These are phyloP conservation scores for Suillus lakei DNA, from an alignment of 768 basidiomycete species.

Conservation along the genomic window DNA sequence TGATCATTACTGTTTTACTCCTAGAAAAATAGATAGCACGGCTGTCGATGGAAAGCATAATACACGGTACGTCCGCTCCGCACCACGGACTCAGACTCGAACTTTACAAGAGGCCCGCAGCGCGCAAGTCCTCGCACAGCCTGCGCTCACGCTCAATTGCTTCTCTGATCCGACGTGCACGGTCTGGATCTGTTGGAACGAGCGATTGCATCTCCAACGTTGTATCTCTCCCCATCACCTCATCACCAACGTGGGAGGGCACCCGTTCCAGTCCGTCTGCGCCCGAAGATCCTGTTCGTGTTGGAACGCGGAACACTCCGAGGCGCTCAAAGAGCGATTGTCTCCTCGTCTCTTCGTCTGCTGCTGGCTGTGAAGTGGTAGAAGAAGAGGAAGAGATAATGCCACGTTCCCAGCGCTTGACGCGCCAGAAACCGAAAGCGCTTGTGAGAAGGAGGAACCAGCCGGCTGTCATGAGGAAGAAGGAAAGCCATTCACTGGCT, in stretches of 20 bases:
- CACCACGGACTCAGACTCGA: too few species aligned
- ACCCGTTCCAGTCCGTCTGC: slow-evolving; percentile 18
- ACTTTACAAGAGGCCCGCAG: slow-evolving; percentile 62
- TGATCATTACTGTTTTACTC: not conserved
- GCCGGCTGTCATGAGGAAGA: slow-evolving; percentile 91
- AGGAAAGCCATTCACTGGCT: slow-evolving; percentile 93
- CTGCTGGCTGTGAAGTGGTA: slow-evolving; percentile 24
- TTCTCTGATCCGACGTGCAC: slow-evolving; percentile 46
- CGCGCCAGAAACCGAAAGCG: slow-evolving; percentile 88
- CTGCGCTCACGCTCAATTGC: slow-evolving; percentile 59
- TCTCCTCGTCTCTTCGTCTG: slow-evolving; percentile 24
- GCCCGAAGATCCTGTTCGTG: slow-evolving; percentile 10
- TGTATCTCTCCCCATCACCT: not conserved
- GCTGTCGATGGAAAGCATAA: not conserved
- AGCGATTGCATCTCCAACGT: not conserved
- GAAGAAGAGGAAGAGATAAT: slow-evolving; percentile 57
- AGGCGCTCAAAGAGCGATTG: slow-evolving; percentile 37
- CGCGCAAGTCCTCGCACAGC: slow-evolving; percentile 62
- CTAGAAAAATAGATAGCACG: slow-evolving; percentile 10
- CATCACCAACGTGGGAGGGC: slow-evolving; percentile 37
- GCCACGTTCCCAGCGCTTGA: slow-evolving; percentile 86
- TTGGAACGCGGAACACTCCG: slow-evolving; percentile 21
- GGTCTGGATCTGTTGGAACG: slow-evolving; percentile 46
- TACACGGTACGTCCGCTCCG: not conserved
- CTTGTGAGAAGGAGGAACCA: slow-evolving; percentile 92